Evolutionary conservation across 2,329 filamentous ascomycete species (phyloP), one percentile per base, ranked within the genome.

Genomic region (Endoconidiophora laricicola): DNA sequence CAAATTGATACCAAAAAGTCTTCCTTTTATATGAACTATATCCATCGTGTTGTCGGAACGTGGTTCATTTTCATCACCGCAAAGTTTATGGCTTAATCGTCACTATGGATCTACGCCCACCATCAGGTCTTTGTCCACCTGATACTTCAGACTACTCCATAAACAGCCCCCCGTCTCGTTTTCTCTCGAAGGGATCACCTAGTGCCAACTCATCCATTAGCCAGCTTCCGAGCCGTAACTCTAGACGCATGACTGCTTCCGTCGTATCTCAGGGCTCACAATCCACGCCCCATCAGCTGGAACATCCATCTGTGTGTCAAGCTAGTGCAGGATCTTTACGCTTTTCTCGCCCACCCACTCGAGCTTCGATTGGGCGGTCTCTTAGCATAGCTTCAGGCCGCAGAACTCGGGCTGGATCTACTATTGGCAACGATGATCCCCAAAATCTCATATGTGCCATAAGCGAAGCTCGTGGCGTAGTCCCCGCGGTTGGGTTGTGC

Each of bases 391-490:
- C 65, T 1, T 68, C 68, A 2, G 66, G 69, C 6, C 66, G 69
- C 39, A 69, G 65, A 47, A 72, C 71, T 26, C 65, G 66, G 4
- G 60, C 63, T 2, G 54, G 59, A 1, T 63, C 65, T 0, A 64
- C 64, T 4, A 57, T 68, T 6, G 57, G 72, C 5, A 70, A 71
- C 45, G 63, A 65, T 6, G 74, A 76, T 29, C 62, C 65, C 22
- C 81, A 90, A 58, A 78, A 83, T 54, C 78, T 94, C 49, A 70
- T 95, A n/a, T 96, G 90, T 63, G 88, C 90, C 3, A 66, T 95
- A 45, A 85, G 79, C 58, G 87, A 95, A 62, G 86, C 85, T 41
- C 81, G 88, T n/a, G 86, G 86, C 4, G 76, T 94, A 3, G 81
- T 84, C 20, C 86, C 87, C 0, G 83, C 80, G 0, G 81, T 96